Conservation (phyloP, 2,329 filamentous ascomycete genomes). For the Neurospora crassa region DNA sequence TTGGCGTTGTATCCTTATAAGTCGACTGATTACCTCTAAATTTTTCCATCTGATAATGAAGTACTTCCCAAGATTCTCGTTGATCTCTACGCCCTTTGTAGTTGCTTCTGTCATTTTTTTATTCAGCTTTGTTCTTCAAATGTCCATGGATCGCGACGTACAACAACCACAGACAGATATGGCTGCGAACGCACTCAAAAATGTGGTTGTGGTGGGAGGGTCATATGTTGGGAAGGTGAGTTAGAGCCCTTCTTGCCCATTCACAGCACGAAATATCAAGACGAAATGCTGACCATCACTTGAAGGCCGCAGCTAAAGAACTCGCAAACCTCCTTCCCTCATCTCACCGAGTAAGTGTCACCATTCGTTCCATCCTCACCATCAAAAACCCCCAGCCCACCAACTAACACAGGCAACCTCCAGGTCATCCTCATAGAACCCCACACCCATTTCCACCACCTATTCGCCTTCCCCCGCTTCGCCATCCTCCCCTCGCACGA, state of each 20-base stretch:
- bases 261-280: not conserved
- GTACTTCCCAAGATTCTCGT: not conserved
- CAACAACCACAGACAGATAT: constrained; percentile 1
- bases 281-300: not conserved
- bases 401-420: not conserved
- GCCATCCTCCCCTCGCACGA: constrained; percentile 33
- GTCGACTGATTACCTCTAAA: not conserved
- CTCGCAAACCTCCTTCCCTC: constrained; percentile 28
- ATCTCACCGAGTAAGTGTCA: constrained; percentile 22
- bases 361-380: not conserved
- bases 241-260: not conserved
- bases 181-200: constrained; percentile 18
- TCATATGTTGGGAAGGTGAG: constrained; percentile 34
- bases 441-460: constrained; percentile 39
- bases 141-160: not conserved
- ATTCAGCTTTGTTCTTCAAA: not conserved
- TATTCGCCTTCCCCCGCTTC: constrained; percentile 39
- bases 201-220: constrained; percentile 35
- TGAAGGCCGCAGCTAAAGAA: constrained; percentile 25
- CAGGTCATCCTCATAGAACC: constrained; percentile 35
- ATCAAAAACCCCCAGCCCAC: not conserved
- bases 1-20: not conserved
- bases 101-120: not conserved
- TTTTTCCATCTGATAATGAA: not conserved
- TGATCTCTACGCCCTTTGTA: not conserved